These are phyloP conservation scores for Panicum hallii DNA, from an alignment of 202 grass and related monocot species.

Conservation along the genomic window DNA sequence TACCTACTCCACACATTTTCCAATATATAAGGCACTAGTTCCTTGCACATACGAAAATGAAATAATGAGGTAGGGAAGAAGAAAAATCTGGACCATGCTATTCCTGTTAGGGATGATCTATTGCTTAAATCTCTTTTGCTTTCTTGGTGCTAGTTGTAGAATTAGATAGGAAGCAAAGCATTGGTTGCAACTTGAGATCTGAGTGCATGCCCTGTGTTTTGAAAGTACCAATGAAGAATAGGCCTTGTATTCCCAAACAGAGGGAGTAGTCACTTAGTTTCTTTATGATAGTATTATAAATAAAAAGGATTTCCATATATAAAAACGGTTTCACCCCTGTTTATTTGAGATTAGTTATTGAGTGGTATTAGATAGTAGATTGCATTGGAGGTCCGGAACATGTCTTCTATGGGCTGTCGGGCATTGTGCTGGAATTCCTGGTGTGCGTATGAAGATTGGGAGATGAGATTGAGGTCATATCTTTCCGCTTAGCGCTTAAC, in stretches of 20 bases:
- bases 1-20: not conserved
- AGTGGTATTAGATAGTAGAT: slow-evolving; percentile 15
- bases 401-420: not conserved
- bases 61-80: slow-evolving; percentile 12
- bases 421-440: too few species aligned
- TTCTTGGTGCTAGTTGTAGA: not conserved
- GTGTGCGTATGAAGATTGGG: not conserved
- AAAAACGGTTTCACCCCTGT: not conserved
- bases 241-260: not conserved
- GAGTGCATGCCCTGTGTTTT: too few species aligned
- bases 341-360: not conserved
- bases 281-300: not conserved
- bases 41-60: not conserved
- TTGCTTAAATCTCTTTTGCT: not conserved
- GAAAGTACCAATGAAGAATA: not conserved
- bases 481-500: too few species aligned
- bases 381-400: slow-evolving; percentile 5
- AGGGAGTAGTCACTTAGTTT: not conserved
- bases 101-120: not conserved
- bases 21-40: slow-evolving; percentile 5
- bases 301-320: not conserved
- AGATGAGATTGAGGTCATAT: not conserved
- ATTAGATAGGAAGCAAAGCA: not conserved
- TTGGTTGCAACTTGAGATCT: slow-evolving; percentile 3
- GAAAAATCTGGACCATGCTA: not conserved